These are phyloP conservation scores for Nepenthes gracilis DNA, from an alignment of 148 eudicot genomes.

Conservation along the genomic window DNA sequence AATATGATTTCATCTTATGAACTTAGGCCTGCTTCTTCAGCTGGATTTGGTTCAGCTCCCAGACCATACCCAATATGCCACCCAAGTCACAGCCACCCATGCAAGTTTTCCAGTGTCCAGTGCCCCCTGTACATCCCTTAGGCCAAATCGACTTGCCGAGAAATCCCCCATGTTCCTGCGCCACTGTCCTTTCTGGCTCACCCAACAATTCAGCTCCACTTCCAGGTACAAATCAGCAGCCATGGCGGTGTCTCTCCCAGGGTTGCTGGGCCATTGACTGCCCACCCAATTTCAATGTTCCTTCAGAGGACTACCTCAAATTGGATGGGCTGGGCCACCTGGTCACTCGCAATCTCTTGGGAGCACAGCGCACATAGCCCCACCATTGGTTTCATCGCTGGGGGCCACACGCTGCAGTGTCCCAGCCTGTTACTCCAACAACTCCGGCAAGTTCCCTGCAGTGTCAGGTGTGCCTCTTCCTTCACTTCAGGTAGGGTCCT, in stretches of 20 bases:
- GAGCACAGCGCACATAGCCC: conserved; percentile 7
- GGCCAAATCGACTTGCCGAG: conserved; percentile 39
- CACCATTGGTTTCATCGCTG: conserved; percentile 4
- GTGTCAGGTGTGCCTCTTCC: conserved; percentile 16
- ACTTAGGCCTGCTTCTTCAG: conserved; percentile 23
- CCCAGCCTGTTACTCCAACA: conserved; percentile 1
- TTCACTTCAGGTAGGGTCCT: conserved; percentile 20
- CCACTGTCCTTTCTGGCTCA: conserved; percentile 12
- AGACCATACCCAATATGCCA: conserved; percentile 17
- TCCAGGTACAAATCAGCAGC: conserved; percentile 21
- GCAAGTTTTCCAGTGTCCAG: conserved; percentile 25
- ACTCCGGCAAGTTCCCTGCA: conserved; percentile 11
- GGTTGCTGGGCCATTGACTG: conserved; percentile 6
- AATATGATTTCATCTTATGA: conserved; percentile 28
- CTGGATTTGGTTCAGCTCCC: conserved; percentile 32
- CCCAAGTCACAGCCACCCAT: conserved; percentile 36
- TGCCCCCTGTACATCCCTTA: conserved; percentile 19
- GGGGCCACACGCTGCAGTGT: background rate
- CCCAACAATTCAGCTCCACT: conserved; percentile 20
- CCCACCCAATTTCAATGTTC: conserved; percentile 12
- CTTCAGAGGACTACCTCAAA: conserved; percentile 16
- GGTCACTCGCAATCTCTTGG: conserved; percentile 11
- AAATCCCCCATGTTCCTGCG: conserved; percentile 20
- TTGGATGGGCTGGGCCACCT: conserved; percentile 26
- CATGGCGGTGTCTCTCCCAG: conserved; percentile 13